Base-by-base conservation (phyloP, 305 asterid species). In the Plantago lanceolata region DNA sequence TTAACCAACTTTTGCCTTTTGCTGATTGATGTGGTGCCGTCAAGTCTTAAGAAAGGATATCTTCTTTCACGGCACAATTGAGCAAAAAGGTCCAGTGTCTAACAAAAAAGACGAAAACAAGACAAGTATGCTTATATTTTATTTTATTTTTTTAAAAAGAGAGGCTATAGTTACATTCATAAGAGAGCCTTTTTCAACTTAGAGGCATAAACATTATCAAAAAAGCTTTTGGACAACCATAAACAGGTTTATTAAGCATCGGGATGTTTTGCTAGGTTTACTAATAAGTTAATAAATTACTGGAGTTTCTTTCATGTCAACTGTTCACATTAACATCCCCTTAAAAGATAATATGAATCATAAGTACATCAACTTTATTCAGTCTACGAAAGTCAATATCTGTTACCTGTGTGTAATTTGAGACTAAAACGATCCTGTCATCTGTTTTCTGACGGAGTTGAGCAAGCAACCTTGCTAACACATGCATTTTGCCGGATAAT, bases 401-500 rank as follows among this genome's bases (percentile, higher is more conserved):
- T 16, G 28, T 52, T 59, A 93, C 99, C 99, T 93, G 99, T 18
- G 99, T 93, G 76, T 93, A 93, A 71, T 93, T 93, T 74, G 99
- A 93, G 74, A 93, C 99, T 63, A 93, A 82, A 71, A 93, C 99
- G 48, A 93, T 86, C 74, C 97, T 82, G 73, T 93, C 99, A 72
- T 90, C 94, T 48, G 96, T 93, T 83, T 73, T 82, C 65, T 80
- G 86, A 54, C 89, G 94, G 61, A 93, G 97, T 54, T 85, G 96
- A 78, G 89, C 94, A 71, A 93, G 92, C 72, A 90, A 76, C 51
- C 97, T 89, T 69, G 99, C 94, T 76, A 93, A 81, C 65, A 93
- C 94, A 48, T 90, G 93, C 97, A 93, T 93, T 86, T 93, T 93
- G 74, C 99, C 99, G 2, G 99, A 93, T 72, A 93, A 81, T 76